phyloP scores from a whole-genome alignment of 2,329 filamentous ascomycete species.

The Fusarium torulosum region DNA sequence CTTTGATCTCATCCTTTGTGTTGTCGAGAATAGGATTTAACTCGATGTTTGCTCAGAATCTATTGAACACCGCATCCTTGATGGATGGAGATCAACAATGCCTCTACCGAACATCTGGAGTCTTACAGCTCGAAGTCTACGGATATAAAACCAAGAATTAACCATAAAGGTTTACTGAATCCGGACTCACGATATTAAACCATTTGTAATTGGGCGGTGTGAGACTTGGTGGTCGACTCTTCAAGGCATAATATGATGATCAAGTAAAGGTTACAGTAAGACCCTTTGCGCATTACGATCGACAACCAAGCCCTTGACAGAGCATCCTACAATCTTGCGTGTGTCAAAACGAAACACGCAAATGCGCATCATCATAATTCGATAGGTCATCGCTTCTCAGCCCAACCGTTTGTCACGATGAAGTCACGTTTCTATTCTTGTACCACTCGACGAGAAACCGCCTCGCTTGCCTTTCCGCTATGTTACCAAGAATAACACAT shows the following conservation, averaged over 20 bases:
- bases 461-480: conserved; percentile 1
- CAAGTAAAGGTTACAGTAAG: neutral
- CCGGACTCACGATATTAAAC: neutral
- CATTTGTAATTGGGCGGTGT: neutral
- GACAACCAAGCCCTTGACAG: conserved; percentile 15
- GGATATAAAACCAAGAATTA: too few species aligned
- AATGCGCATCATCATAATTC: conserved; percentile 9
- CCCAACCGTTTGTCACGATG: conserved; percentile 9
- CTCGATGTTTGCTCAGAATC: neutral
- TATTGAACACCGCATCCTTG: neutral
- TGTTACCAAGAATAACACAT: conserved; percentile 18
- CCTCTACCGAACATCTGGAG: neutral
- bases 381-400: conserved; percentile 8
- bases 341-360: conserved; percentile 10
- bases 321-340: conserved; percentile 4
- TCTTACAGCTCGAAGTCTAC: neutral
- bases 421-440: conserved; percentile 26
- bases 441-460: conserved; percentile 15
- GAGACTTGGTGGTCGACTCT: neutral
- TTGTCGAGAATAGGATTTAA: neutral
- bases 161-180: neutral
- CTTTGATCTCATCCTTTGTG: neutral
- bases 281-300: conserved; percentile 34
- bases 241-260: neutral
- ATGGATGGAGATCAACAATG: neutral